Evolutionary conservation across 2,329 filamentous ascomycete genomes (phyloP).

Genomic region (Diplocarpon mali): DNA sequence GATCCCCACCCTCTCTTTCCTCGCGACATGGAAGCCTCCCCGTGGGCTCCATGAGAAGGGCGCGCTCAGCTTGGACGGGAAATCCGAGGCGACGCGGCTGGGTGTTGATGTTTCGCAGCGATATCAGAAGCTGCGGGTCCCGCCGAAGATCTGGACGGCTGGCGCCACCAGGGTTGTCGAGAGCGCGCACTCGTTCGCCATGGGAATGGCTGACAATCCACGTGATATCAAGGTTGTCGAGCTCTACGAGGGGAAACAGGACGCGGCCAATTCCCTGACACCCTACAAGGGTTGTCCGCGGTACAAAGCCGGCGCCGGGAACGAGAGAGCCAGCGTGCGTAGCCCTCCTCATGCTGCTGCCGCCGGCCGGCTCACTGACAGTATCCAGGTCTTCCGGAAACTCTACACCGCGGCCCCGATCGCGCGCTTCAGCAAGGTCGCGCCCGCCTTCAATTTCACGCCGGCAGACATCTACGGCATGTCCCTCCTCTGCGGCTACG

Average conservation of each 20-base stretch:
- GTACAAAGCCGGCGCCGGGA: slow-evolving; percentile 38
- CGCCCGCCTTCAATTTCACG: slow-evolving; percentile 42
- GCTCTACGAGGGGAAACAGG: slow-evolving; percentile 35
- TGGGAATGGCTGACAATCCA: slow-evolving; percentile 33
- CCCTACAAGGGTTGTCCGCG: slow-evolving; percentile 42
- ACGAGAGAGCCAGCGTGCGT: slow-evolving; percentile 32
- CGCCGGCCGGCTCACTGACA: background rate
- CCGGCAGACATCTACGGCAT: slow-evolving; percentile 38
- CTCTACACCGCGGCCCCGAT: slow-evolving; percentile 39
- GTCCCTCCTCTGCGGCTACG: slow-evolving; percentile 39
- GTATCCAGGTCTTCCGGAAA: slow-evolving; percentile 28
- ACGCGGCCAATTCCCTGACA: slow-evolving; percentile 41
- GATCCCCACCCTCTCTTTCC: slow-evolving; percentile 20
- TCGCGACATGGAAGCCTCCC: slow-evolving; percentile 21
- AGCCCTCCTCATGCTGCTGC: background rate
- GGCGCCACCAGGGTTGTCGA: slow-evolving; percentile 40
- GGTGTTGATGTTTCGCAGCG: slow-evolving; percentile 22
- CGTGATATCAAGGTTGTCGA: slow-evolving; percentile 34
- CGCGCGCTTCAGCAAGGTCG: slow-evolving; percentile 34
- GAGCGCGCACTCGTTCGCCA: slow-evolving; percentile 37
- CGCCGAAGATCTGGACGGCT: slow-evolving; percentile 39
- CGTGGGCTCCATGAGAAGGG: slow-evolving; percentile 21
- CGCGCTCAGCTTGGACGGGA: slow-evolving; percentile 20
- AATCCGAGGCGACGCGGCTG: slow-evolving; percentile 20
- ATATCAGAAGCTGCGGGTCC: slow-evolving; percentile 30